Percentiles rank a stretch among this genome's conserved stretches.
Conservation (phyloP, 257 asterid species). For the Ilex aquifolium region DNA sequence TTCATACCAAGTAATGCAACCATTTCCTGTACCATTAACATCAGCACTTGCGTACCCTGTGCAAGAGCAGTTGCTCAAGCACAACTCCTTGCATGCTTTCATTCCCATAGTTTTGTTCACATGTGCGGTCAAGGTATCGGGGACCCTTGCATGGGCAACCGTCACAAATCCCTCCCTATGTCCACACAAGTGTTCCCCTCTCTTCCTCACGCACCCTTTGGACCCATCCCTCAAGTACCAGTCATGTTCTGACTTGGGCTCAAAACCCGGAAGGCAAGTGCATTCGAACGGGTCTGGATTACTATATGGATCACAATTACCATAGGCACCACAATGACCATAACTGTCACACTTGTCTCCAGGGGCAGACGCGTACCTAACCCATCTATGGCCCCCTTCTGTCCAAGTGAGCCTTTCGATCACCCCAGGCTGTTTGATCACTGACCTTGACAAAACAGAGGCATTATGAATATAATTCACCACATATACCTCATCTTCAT, state of each 20-base stretch:
- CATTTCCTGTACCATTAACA: slow-evolving; percentile 25
- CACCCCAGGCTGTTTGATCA: slow-evolving; percentile 26
- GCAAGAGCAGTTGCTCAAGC: slow-evolving; percentile 32
- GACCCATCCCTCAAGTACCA: slow-evolving; percentile 30
- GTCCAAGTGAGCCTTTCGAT: slow-evolving; percentile 24
- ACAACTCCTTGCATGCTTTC: slow-evolving; percentile 20
- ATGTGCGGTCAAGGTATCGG: slow-evolving; percentile 19
- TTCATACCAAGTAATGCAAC: slow-evolving; percentile 39
- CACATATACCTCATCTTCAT: slow-evolving; percentile 21
- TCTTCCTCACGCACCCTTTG: slow-evolving; percentile 27
- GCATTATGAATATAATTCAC: slow-evolving; percentile 16
- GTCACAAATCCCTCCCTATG: slow-evolving; percentile 19
- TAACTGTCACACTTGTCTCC: slow-evolving; percentile 27
- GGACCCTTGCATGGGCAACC: slow-evolving; percentile 20
- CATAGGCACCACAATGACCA: slow-evolving; percentile 18
- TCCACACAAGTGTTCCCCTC: slow-evolving; percentile 11
- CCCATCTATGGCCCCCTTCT: slow-evolving; percentile 22
- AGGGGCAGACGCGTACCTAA: slow-evolving; percentile 18
- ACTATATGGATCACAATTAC: not conserved
- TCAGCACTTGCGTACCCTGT: slow-evolving; percentile 27
- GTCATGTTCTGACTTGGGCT: slow-evolving; percentile 19
- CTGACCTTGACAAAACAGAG: slow-evolving; percentile 21
- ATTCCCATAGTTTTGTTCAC: slow-evolving; percentile 17
- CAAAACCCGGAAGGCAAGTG: slow-evolving; percentile 33
- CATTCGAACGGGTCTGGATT: slow-evolving; percentile 28